A percentile compares a stretch with the other conserved stretches of the same genome.
These are phyloP conservation scores for Aspergillus sp. DNA, from an alignment of 2,329 filamentous ascomycete species.

Conservation along the genomic window DNA sequence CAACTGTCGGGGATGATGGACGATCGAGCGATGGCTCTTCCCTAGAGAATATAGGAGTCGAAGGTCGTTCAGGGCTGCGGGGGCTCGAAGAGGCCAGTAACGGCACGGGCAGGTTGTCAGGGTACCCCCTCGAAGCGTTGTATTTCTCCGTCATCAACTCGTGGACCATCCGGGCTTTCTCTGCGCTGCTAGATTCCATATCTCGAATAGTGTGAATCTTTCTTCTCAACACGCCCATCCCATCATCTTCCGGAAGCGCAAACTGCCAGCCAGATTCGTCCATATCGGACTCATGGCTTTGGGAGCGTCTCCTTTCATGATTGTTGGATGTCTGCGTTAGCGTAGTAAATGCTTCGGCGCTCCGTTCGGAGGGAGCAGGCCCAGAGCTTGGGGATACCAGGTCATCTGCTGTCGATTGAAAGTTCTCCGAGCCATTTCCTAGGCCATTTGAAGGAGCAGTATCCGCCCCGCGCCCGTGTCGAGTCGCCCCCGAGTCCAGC, in stretches of 20 bases:
- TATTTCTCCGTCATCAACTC: conserved; percentile 64
- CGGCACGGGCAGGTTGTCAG: conserved; percentile 12
- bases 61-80: conserved; percentile 19
- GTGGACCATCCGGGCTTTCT: conserved; percentile 69
- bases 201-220: conserved; percentile 64
- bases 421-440: background rate
- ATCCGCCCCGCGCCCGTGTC: background rate
- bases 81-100: conserved; percentile 20
- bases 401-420: background rate
- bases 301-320: background rate
- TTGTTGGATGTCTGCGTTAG: background rate
- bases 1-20: conserved; percentile 20
- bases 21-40: conserved; percentile 23
- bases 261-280: conserved; percentile 13
- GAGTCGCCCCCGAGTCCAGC: conserved; percentile 8
- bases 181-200: conserved; percentile 49
- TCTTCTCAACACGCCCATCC: conserved; percentile 61
- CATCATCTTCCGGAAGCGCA: conserved; percentile 66
- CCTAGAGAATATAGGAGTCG: conserved; percentile 26
- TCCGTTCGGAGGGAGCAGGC: background rate
- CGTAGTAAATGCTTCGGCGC: background rate
- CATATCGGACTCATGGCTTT: background rate
- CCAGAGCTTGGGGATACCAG: background rate
- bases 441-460: background rate
- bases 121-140: conserved; percentile 37